Evolutionary conservation across 2,329 filamentous ascomycete genomes (phyloP), one percentile per base, ranked within the genome.

Genomic region (Trichocomaceae sp.): DNA sequence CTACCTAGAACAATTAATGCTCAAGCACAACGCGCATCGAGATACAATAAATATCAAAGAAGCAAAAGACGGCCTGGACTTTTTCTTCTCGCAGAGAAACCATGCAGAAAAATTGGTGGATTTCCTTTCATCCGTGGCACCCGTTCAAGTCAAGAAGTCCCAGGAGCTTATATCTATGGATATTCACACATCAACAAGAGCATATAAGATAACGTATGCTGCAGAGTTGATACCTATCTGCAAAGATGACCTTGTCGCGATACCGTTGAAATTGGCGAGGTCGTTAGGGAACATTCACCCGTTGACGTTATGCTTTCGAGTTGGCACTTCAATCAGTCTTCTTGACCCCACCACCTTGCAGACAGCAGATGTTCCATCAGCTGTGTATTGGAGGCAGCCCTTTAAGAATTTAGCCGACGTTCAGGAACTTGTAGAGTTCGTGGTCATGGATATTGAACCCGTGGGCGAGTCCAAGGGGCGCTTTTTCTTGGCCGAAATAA

Each of bases 41-140:
- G 91, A 99, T 63, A 93, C 92, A 0, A 91, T 96, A 73, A 99
- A 97, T 71, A 99, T 99, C 75, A 96, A 95, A 70, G 93, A 99
- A 74, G 88, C 89, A 26, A 91, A 91, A 73, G 90, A 96, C 64
- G 93, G 93, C 1, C 85, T 99, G 57, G 93, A 99, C 70, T 99
- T 99, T 72, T 99, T 86, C 79, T 99, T 93, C 67, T 82, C 89
- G 0, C 84, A 87, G 56, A 81, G 89, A 64, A 99, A 96, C 66
- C 88, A 95, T 64, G 92, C 91, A 7, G 90, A 95, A 67, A 90
- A 88, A 66, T 92, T 96, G 69, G 83, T 95, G 58, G 91, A 97
- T 72, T 95, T 96, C 70, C 77, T 96, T 58, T 84, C 83, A 62
- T 92, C 90, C 0, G 86, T 95, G 13, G 82, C 85, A 1, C 90